Percentiles rank a stretch among this genome's conserved stretches.
phyloP scores from a whole-genome alignment of 345 rosid genomes.

The Erucastrum elatum region DNA sequence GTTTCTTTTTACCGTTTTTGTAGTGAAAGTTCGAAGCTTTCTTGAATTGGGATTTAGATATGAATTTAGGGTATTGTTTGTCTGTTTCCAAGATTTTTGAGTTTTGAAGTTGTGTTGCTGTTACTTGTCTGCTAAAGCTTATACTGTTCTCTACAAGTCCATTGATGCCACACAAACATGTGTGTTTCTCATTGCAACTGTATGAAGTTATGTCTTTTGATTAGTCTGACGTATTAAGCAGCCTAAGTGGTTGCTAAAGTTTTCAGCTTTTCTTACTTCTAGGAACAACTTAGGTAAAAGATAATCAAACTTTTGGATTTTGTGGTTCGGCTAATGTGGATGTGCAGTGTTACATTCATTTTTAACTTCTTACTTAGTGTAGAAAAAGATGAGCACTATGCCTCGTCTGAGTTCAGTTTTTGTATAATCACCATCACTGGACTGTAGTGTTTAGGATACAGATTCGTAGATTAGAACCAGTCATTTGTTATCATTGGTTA shows the following conservation, averaged over 20 bases:
- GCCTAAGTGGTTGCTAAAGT: conserved; percentile 4
- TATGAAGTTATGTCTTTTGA: neutral
- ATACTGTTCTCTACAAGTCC: neutral
- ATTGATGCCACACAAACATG: neutral
- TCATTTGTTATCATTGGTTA: neutral
- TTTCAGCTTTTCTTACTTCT: neutral
- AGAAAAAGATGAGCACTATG: neutral
- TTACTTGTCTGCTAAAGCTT: neutral
- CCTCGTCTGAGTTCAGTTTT: conserved; percentile 8
- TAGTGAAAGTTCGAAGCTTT: conserved; percentile 27
- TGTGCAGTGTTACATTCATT: neutral
- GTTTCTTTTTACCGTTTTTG: neutral
- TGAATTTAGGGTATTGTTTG: neutral
- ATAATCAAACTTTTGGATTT: neutral
- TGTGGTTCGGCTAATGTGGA: neutral
- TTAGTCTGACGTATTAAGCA: neutral
- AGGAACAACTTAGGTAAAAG: neutral
- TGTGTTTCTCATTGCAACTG: conserved; percentile 9
- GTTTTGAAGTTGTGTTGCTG: neutral
- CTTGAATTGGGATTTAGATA: conserved; percentile 5
- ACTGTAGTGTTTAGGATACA: conserved; percentile 13
- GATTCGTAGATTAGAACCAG: neutral
- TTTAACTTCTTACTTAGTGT: neutral
- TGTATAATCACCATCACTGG: neutral
- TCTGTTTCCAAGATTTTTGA: conserved; percentile 1